Evolutionary conservation across 257 asterid species (phyloP), one percentile per base, ranked within the genome.

Genomic region (Jacaranda mimosifolia): DNA sequence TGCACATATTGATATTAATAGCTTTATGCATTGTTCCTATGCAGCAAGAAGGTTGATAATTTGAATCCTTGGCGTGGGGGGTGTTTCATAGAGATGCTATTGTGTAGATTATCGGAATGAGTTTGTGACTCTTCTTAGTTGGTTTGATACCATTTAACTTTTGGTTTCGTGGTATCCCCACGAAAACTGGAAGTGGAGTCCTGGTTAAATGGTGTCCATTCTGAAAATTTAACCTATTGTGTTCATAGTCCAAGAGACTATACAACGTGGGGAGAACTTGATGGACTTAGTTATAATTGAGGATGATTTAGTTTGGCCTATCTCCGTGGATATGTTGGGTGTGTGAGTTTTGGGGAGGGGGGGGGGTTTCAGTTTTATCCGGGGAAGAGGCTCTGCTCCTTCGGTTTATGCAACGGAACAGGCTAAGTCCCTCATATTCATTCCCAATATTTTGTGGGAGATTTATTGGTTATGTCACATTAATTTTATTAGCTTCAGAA

Each of bases 71-170:
- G 32, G 32, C 0, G 73, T 51, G 14, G 42, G 67, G 60, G 32
- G 67, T 17, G 18, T 57, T 68, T 66, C 2, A 14, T 26, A 53
- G 79, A 56, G 68, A 7, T 14, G 12, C 48, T 68, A 48, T 64
- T 51, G 36, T 51, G 19, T 19, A 63, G 55, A 45, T 71, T 59
- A 51, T 40, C 45, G 18, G 71, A 35, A 26, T 67, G 65, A 56
- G 75, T 36, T 65, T 57, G 26, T 45, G 58, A 52, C 32, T 70
- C 70, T 42, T 67, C 64, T 53, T 82, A 42, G 80, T 52, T 38
- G 79, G 42, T 51, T 58, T 38, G 6, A 26, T 55, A 14, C 42
- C 35, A 14, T 35, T 42, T 7, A 70, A 38, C 17, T 36, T 3
- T 26, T 7, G 18, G 46, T 40, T 36, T 21, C 43, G 38, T 32